Evolutionary conservation across 2,329 filamentous ascomycete species (phyloP).

Genomic region (Penicillium vulpinum): DNA sequence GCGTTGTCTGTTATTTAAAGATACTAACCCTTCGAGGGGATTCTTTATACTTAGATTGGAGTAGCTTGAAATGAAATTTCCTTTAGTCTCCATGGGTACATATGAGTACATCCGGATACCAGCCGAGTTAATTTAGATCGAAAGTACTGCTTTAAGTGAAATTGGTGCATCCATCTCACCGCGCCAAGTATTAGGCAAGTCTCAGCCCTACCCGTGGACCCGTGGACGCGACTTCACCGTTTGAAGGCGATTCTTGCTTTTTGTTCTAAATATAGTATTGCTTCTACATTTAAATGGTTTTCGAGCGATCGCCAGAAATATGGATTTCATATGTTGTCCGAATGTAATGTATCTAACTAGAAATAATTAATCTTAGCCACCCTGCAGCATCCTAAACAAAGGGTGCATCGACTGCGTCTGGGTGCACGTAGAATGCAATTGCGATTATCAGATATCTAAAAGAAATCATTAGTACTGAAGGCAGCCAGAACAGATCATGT

Average conservation of each 20-base stretch:
- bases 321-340: neutral
- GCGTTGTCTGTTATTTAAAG: neutral
- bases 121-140: neutral
- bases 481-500: neutral
- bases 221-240: neutral
- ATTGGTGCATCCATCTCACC: neutral
- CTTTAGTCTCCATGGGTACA: no score
- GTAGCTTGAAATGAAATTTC: no score
- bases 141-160: neutral
- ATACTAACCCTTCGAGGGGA: neutral
- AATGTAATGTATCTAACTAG: neutral
- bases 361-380: neutral
- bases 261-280: neutral
- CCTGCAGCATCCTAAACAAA: neutral
- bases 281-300: neutral
- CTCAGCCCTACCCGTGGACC: conserved; percentile 12
- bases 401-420: conserved; percentile 7
- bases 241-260: neutral
- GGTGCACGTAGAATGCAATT: conserved; percentile 21
- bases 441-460: conserved; percentile 20
- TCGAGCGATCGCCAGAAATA: no score
- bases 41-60: neutral
- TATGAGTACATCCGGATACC: neutral
- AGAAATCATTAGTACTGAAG: neutral
- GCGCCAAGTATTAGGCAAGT: conserved; percentile 10